phyloP scores from a whole-genome alignment of 768 basidiomycete species.

The Tricholoma matsutake region DNA sequence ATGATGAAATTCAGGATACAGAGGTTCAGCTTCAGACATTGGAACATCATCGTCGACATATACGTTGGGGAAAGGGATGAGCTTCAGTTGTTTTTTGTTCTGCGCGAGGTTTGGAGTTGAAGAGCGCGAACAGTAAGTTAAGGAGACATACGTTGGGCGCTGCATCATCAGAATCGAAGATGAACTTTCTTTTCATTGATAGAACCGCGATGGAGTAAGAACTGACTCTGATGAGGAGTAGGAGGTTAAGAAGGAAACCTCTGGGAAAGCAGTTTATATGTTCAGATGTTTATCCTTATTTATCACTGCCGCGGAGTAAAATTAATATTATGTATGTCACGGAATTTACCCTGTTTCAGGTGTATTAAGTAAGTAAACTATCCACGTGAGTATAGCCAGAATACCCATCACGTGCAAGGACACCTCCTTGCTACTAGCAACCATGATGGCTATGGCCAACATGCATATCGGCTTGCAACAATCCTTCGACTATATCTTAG shows the following conservation, averaged over 20 bases:
- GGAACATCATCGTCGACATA: conserved; percentile 61
- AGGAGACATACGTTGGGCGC: conserved; percentile 41
- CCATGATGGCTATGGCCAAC: not conserved
- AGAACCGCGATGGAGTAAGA: conserved; percentile 32
- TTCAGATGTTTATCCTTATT: conserved; percentile 22
- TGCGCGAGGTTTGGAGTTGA: conserved; percentile 24
- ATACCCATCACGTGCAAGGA: too few relatives aligned
- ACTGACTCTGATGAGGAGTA: conserved; percentile 13
- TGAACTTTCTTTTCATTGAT: conserved; percentile 77
- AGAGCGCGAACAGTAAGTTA: conserved; percentile 15
- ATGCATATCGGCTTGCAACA: conserved; percentile 38
- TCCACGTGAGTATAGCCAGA: too few relatives aligned
- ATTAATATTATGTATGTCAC: too few relatives aligned
- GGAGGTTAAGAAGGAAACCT: conserved; percentile 14
- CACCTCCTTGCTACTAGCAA: too few relatives aligned
- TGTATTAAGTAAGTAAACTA: too few relatives aligned
- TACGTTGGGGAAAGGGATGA: conserved; percentile 70
- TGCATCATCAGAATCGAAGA: conserved; percentile 52
- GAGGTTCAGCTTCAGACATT: conserved; percentile 69
- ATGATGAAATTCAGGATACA: conserved; percentile 53
- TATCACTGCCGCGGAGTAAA: not conserved
- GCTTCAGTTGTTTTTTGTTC: conserved; percentile 68
- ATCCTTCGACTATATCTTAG: conserved; percentile 51
- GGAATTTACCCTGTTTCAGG: too few relatives aligned
- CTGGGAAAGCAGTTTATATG: conserved; percentile 23